Conservation (phyloP, 2,329 filamentous ascomycete species). For the Thielaviopsis musarum region DNA sequence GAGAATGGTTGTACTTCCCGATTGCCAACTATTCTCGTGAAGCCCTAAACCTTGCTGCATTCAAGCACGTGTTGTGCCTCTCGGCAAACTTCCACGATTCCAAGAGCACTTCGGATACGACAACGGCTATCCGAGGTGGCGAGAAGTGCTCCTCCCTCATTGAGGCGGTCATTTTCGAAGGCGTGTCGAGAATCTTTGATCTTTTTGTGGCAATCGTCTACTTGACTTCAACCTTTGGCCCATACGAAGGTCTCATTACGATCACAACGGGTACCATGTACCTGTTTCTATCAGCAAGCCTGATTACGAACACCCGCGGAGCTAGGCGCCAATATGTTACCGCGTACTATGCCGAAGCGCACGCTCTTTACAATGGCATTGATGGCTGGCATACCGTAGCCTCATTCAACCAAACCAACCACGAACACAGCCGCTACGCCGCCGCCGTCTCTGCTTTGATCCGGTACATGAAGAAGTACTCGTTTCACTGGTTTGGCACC, state of each 20-base stretch:
- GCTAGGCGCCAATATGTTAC: conserved; percentile 34
- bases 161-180: conserved; percentile 40
- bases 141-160: conserved; percentile 37
- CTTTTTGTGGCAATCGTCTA: conserved; percentile 42
- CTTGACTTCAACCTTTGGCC: conserved; percentile 39
- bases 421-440: conserved; percentile 37
- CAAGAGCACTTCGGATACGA: conserved; percentile 41
- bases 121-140: conserved; percentile 38
- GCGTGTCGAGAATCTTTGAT: conserved; percentile 43
- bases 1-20: conserved; percentile 39
- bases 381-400: conserved; percentile 43
- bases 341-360: conserved; percentile 37
- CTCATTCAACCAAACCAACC: conserved; percentile 40
- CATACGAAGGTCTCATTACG: conserved; percentile 46
- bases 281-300: conserved; percentile 33
- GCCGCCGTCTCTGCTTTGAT: conserved; percentile 24
- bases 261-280: conserved; percentile 40
- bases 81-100: conserved; percentile 46
- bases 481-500: conserved; percentile 14
- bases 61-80: conserved; percentile 42
- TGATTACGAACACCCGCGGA: conserved; percentile 32
- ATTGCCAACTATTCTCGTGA: conserved; percentile 40
- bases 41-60: conserved; percentile 35
- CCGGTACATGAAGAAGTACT: conserved; percentile 3
- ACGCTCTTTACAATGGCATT: conserved; percentile 37